phyloP scores from a whole-genome alignment of 768 basidiomycete genomes.

The Boletus patriciae region DNA sequence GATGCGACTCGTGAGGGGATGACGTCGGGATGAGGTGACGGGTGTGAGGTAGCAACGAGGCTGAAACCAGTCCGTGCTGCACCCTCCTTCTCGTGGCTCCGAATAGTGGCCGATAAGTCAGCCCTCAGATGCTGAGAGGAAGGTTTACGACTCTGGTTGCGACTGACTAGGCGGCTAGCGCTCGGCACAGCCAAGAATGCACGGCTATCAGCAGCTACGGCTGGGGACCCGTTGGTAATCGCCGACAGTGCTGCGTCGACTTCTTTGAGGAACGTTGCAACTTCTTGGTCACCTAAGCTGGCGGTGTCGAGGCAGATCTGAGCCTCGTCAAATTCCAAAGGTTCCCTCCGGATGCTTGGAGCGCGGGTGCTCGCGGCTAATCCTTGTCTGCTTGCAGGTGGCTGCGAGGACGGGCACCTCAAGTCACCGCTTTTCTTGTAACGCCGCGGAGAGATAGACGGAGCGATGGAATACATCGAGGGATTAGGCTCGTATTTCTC shows the following conservation, averaged over 20 bases:
- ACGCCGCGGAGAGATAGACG: constrained; percentile 26
- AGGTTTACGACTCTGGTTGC: constrained; percentile 31
- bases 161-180: constrained; percentile 27
- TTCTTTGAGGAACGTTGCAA: constrained; percentile 33
- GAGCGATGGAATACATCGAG: constrained; percentile 33
- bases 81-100: constrained; percentile 27
- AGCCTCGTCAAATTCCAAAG: constrained; percentile 31
- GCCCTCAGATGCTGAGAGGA: constrained; percentile 33
- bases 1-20: constrained; percentile 25
- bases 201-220: constrained; percentile 31
- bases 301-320: constrained; percentile 35
- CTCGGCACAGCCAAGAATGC: constrained; percentile 31
- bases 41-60: constrained; percentile 32
- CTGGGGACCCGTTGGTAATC: constrained; percentile 26
- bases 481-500: constrained; percentile 30
- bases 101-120: constrained; percentile 29
- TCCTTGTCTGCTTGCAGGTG: constrained; percentile 30
- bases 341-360: constrained; percentile 30
- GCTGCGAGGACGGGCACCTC: constrained; percentile 24
- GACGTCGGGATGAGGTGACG: constrained; percentile 24
- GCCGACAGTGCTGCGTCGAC: constrained; percentile 31
- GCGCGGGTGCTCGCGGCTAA: constrained; percentile 22
- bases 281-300: constrained; percentile 31
- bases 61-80: constrained; percentile 29
- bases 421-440: constrained; percentile 23